Evolutionary conservation across 805 yeast species (phyloP).

Genomic region (Schwanniomyces pseudopolymorphus): DNA sequence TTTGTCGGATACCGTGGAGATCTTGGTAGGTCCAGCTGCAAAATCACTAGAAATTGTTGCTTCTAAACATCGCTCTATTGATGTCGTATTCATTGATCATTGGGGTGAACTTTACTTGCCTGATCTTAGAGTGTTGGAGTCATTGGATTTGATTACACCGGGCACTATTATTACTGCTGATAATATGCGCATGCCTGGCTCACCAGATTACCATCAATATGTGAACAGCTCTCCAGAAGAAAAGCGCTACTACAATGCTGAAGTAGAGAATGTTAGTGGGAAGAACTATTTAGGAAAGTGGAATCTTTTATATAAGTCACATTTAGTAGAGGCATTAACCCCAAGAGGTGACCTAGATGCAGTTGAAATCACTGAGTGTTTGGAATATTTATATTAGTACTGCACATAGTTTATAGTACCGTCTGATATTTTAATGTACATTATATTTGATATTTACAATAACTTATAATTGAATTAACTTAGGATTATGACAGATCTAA

Average conservation of each 20-base stretch:
- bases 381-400: constrained; percentile 19
- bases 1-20: constrained; percentile 24
- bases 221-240: constrained; percentile 37
- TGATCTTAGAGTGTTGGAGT: constrained; percentile 42
- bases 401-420: no score
- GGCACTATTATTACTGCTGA: constrained; percentile 43
- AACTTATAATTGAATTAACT: not conserved
- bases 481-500: constrained; percentile 43
- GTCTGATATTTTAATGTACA: no score
- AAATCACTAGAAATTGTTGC: constrained; percentile 25
- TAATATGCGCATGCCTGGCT: constrained; percentile 35
- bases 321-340: constrained; percentile 18
- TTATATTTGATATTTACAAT: not conserved
- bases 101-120: constrained; percentile 37
- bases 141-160: constrained; percentile 35
- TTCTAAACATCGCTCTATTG: constrained; percentile 20
- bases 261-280: constrained; percentile 25
- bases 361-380: constrained; percentile 31
- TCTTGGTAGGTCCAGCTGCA: constrained; percentile 33
- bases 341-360: constrained; percentile 20
- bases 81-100: constrained; percentile 43
- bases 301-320: constrained; percentile 40
- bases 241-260: constrained; percentile 28
- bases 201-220: constrained; percentile 39
- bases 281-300: constrained; percentile 33